phyloP scores from a whole-genome alignment of 805 yeast genomes.

The Candida alai region DNA sequence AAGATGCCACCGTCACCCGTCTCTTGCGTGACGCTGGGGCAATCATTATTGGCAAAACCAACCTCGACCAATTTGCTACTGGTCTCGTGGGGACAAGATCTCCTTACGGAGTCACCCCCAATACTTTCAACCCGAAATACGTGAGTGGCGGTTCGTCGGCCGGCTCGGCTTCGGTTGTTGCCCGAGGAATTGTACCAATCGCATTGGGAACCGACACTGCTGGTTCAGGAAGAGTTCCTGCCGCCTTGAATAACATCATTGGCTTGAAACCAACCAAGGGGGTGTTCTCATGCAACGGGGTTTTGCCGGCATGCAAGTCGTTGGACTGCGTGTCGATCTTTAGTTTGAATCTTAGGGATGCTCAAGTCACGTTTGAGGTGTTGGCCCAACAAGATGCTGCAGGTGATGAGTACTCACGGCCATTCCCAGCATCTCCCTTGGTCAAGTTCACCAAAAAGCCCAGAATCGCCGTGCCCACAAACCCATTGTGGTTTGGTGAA shows the following conservation, averaged over 20 bases:
- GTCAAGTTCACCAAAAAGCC: slow-evolving; percentile 56
- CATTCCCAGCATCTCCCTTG: slow-evolving; percentile 64
- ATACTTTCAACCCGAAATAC: slow-evolving; percentile 69
- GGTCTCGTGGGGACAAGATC: slow-evolving; percentile 95
- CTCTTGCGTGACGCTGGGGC: slow-evolving; percentile 88
- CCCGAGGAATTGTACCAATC: slow-evolving; percentile 83
- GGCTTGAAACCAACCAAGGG: slow-evolving; percentile 95
- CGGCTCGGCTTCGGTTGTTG: slow-evolving; percentile 92
- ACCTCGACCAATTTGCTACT: slow-evolving; percentile 95
- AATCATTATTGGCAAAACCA: slow-evolving; percentile 88
- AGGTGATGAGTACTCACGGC: slow-evolving; percentile 77
- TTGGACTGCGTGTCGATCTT: slow-evolving; percentile 90
- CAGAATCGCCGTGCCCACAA: slow-evolving; percentile 71
- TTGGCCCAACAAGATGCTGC: slow-evolving; percentile 67
- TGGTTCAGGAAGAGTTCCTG: slow-evolving; percentile 97
- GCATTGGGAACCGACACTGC: slow-evolving; percentile 97
- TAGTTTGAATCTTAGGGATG: slow-evolving; percentile 73
- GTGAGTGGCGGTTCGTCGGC: slow-evolving; percentile 96
- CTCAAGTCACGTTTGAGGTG: slow-evolving; percentile 69
- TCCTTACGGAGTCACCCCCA: slow-evolving; percentile 88
- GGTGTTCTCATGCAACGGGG: slow-evolving; percentile 79
- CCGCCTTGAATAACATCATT: slow-evolving; percentile 84
- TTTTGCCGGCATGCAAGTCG: slow-evolving; percentile 96
- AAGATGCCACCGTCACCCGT: slow-evolving; percentile 73
- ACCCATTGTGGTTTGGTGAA: slow-evolving; percentile 79